Evolutionary conservation across 805 yeast genomes (phyloP).

Genomic region (Kazachstania bromeliacearum): DNA sequence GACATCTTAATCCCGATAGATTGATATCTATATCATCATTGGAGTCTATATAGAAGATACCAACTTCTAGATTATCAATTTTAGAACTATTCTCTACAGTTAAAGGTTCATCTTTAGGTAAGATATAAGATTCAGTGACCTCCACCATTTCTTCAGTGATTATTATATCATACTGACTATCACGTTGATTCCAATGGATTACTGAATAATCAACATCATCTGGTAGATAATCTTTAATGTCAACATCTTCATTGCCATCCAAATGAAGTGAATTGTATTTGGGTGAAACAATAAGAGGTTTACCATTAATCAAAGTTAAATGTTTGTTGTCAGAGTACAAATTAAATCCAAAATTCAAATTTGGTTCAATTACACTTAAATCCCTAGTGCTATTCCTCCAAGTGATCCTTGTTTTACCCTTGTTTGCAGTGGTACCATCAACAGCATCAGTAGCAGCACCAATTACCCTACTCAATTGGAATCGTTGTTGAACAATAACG

Average conservation of each 20-base stretch:
- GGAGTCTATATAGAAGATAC: conserved; percentile 22
- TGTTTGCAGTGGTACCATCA: not conserved
- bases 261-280: conserved; percentile 6
- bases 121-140: conserved; percentile 16
- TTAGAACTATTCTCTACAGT: conserved; percentile 4
- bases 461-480: conserved; percentile 4
- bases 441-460: not conserved
- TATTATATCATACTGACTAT: conserved; percentile 12
- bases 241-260: not conserved
- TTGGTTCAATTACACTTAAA: conserved; percentile 7
- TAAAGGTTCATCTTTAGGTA: conserved; percentile 4
- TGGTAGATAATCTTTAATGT: not conserved
- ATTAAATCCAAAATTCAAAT: conserved; percentile 13
- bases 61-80: conserved; percentile 18
- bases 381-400: conserved; percentile 8
- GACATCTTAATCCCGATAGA: conserved; percentile 23
- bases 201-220: not conserved
- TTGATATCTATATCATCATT: conserved; percentile 16
- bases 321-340: conserved; percentile 7
- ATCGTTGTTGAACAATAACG: conserved; percentile 14
- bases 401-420: conserved; percentile 8
- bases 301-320: not conserved
- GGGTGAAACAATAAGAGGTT: conserved; percentile 4
- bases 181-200: conserved; percentile 5
- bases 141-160: conserved; percentile 5